Percentiles rank a stretch among this genome's conserved stretches.
phyloP scores from a whole-genome alignment of 2,329 filamentous ascomycete species.

The Nemania sp. region DNA sequence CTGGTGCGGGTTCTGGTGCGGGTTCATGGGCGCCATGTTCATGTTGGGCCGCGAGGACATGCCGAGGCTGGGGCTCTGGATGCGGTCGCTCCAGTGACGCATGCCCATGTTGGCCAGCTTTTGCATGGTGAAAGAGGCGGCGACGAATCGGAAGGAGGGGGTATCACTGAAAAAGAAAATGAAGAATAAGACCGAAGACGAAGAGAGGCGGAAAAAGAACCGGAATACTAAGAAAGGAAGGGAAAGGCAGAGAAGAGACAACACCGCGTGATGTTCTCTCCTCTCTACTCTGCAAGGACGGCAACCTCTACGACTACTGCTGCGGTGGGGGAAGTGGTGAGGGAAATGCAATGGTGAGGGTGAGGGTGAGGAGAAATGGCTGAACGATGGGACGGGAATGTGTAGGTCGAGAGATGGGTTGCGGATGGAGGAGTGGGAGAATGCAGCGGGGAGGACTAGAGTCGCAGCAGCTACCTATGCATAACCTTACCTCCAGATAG shows the following conservation, averaged over 20 bases:
- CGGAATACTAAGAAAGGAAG: conserved; percentile 33
- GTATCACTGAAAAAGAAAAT: conserved; percentile 33
- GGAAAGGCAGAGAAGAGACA: conserved; percentile 35
- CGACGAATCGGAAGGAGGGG: conserved; percentile 25
- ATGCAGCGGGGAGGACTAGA: conserved; percentile 23
- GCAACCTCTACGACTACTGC: conserved; percentile 33
- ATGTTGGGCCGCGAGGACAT: conserved; percentile 60
- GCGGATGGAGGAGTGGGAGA: conserved; percentile 22
- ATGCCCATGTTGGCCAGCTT: conserved; percentile 71
- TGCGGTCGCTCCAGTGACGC: conserved; percentile 73
- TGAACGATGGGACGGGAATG: conserved; percentile 30
- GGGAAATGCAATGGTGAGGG: conserved; percentile 34
- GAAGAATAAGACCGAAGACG: conserved; percentile 14
- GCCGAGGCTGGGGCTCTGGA: conserved; percentile 65
- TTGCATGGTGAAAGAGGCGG: conserved; percentile 63
- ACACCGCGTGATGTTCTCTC: conserved; percentile 30
- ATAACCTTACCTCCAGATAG: too few species aligned
- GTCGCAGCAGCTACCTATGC: conserved; percentile 3
- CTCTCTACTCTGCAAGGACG: conserved; percentile 29
- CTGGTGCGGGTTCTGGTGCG: conserved; percentile 63
- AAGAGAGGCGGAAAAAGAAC: conserved; percentile 29
- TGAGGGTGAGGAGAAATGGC: conserved; percentile 30
- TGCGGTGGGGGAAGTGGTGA: conserved; percentile 30
- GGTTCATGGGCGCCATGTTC: conserved; percentile 59
- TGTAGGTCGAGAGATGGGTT: conserved; percentile 21